phyloP scores from a whole-genome alignment of 2,329 filamentous ascomycete genomes.

The Exophiala phaeomuriformis region DNA sequence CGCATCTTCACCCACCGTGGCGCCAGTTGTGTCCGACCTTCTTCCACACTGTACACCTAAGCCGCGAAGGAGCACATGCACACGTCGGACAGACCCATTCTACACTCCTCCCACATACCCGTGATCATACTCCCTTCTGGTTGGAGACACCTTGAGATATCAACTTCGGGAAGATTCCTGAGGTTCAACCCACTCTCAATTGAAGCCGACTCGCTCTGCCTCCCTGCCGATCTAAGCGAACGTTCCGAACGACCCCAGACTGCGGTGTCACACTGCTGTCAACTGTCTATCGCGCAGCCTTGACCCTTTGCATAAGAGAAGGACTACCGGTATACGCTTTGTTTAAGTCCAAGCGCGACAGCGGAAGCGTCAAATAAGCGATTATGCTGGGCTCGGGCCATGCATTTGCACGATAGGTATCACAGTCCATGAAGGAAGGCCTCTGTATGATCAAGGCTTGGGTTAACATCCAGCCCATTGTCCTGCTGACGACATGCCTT shows the following conservation, averaged over 20 bases:
- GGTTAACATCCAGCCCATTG: background rate
- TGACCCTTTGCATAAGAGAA: conserved; percentile 8
- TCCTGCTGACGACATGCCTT: conserved; percentile 20
- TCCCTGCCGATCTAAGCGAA: background rate
- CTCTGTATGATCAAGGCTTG: conserved; percentile 10
- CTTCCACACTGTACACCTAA: background rate
- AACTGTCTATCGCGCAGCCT: background rate
- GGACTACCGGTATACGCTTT: conserved; percentile 2
- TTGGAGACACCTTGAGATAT: background rate
- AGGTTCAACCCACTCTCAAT: background rate
- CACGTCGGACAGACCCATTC: background rate
- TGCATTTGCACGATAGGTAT: conserved; percentile 20
- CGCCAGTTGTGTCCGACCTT: background rate
- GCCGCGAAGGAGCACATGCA: background rate
- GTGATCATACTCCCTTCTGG: background rate
- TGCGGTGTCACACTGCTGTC: conserved; percentile 1
- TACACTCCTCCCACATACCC: background rate
- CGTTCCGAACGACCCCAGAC: background rate
- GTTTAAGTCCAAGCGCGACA: conserved; percentile 2
- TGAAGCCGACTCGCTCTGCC: background rate
- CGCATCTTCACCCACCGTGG: background rate
- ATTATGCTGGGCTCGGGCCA: conserved; percentile 15
- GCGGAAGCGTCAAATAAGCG: background rate
- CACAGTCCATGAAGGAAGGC: conserved; percentile 22
- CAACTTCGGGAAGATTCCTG: background rate